Percentiles rank a stretch among this genome's conserved stretches.
These are phyloP conservation scores for Verbascum thapsus DNA, from an alignment of 257 asterid genomes.

Conservation along the genomic window DNA sequence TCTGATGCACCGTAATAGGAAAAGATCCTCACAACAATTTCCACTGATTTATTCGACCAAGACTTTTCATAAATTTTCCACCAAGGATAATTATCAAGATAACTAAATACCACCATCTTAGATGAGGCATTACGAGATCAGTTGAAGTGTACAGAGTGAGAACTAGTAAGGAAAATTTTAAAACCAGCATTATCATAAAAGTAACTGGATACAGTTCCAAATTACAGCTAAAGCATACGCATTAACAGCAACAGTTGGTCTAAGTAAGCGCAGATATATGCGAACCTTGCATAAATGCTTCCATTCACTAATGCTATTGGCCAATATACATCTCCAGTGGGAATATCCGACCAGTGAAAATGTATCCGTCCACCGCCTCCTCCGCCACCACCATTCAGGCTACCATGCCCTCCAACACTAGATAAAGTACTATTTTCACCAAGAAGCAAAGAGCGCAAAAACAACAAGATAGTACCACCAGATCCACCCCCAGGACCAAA, in stretches of 20 bases:
- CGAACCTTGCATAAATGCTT: slow-evolving; percentile 68
- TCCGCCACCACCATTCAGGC: slow-evolving; percentile 77
- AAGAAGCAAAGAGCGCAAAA: slow-evolving; percentile 62
- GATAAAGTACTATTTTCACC: slow-evolving; percentile 66
- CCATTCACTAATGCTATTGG: slow-evolving; percentile 87
- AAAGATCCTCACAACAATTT: too few species aligned
- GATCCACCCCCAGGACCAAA: slow-evolving; percentile 96
- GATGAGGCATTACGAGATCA: not conserved
- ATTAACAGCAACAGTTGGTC: slow-evolving; percentile 17
- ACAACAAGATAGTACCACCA: slow-evolving; percentile 91
- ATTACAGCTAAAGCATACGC: slow-evolving; percentile 27
- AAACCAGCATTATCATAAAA: slow-evolving; percentile 21
- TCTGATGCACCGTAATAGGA: too few species aligned
- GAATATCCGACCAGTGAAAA: slow-evolving; percentile 93
- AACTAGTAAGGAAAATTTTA: slow-evolving; percentile 13
- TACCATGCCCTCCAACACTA: slow-evolving; percentile 85
- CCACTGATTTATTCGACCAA: too few species aligned
- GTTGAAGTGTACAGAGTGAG: not conserved
- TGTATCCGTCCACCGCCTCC: slow-evolving; percentile 99
- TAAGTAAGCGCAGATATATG: slow-evolving; percentile 19
- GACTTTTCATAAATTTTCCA: too few species aligned
- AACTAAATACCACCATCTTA: too few species aligned
- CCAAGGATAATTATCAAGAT: too few species aligned
- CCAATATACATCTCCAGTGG: slow-evolving; percentile 92
- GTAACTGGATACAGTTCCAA: not conserved